Conservation (phyloP, 805 yeast species). For the Candida berthetii region DNA sequence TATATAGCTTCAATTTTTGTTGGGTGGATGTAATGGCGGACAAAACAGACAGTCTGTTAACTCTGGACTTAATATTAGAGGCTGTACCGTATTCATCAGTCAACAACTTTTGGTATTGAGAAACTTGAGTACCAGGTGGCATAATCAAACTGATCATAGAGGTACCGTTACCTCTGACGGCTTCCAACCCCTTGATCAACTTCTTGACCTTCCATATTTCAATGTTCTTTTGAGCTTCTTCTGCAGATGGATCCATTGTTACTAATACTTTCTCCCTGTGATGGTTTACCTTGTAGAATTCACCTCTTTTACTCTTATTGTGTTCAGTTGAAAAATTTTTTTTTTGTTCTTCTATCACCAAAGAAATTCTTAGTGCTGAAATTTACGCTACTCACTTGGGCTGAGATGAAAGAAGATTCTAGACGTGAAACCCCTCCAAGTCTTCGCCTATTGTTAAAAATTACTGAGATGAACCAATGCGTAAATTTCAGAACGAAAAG, state of each 20-base stretch:
- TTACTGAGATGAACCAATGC: background rate
- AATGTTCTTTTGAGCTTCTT: slow-evolving; percentile 90
- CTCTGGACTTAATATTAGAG: slow-evolving; percentile 95
- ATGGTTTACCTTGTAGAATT: background rate
- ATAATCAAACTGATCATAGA: slow-evolving; percentile 96
- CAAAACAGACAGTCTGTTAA: slow-evolving; percentile 88
- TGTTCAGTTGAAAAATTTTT: background rate
- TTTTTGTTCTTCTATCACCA: background rate
- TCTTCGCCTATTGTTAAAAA: background rate
- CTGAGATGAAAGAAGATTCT: too few species aligned
- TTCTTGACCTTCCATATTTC: slow-evolving; percentile 99
- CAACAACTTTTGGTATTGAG: slow-evolving; percentile 82
- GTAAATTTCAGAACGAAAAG: background rate
- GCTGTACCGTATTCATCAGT: slow-evolving; percentile 99
- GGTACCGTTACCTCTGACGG: slow-evolving; percentile 97
- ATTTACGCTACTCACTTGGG: background rate
- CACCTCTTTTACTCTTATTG: too few species aligned
- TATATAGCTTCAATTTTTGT: slow-evolving; percentile 89
- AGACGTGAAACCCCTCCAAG: too few species aligned
- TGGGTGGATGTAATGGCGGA: slow-evolving; percentile 98
- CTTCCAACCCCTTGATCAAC: slow-evolving; percentile 78
- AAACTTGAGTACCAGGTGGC: slow-evolving; percentile 92
- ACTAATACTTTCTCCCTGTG: background rate
- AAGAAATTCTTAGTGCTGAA: slow-evolving; percentile 1
- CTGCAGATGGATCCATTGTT: slow-evolving; percentile 30